Conservation (phyloP, 495 filamentous ascomycete species). For the Endocarpon pusillum region DNA sequence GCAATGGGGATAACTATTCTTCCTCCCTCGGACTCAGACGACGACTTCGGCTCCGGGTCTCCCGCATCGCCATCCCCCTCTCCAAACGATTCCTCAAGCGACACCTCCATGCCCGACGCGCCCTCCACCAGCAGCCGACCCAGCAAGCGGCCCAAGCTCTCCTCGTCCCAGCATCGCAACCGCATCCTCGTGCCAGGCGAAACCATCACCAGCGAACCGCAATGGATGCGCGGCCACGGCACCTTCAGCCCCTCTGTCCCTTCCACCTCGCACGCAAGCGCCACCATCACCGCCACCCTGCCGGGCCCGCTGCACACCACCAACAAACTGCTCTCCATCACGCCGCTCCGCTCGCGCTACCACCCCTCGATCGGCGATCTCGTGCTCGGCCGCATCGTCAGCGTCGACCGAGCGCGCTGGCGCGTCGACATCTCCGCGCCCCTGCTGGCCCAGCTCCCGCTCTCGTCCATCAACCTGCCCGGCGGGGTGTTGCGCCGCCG, state of each 20-base stretch:
- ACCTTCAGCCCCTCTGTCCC: too few species aligned
- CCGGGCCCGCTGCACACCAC: constrained; percentile 76
- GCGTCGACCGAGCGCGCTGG: constrained; percentile 82
- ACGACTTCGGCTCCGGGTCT: constrained; percentile 16
- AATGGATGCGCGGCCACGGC: constrained; percentile 95
- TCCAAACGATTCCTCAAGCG: constrained; percentile 46
- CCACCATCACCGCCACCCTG: constrained; percentile 67
- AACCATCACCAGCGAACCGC: constrained; percentile 70
- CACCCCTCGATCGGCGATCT: constrained; percentile 90
- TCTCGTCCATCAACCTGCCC: constrained; percentile 82
- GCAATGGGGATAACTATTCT: constrained; percentile 68
- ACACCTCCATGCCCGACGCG: constrained; percentile 35
- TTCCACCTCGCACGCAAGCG: constrained; percentile 35
- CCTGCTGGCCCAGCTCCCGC: constrained; percentile 62
- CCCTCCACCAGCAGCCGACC: constrained; percentile 14
- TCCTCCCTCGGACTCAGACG: constrained; percentile 37
- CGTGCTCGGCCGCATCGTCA: constrained; percentile 81
- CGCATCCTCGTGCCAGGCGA: constrained; percentile 79
- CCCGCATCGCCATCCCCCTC: too few species aligned
- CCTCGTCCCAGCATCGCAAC: constrained; percentile 15
- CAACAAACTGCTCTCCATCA: constrained; percentile 88
- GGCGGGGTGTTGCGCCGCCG: constrained; percentile 82
- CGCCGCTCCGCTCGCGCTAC: constrained; percentile 82
- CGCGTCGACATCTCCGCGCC: constrained; percentile 80
- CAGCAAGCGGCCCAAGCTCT: constrained; percentile 24